Conservation (phyloP, 106 monocot genomes). For the Apostasia ramifera region DNA sequence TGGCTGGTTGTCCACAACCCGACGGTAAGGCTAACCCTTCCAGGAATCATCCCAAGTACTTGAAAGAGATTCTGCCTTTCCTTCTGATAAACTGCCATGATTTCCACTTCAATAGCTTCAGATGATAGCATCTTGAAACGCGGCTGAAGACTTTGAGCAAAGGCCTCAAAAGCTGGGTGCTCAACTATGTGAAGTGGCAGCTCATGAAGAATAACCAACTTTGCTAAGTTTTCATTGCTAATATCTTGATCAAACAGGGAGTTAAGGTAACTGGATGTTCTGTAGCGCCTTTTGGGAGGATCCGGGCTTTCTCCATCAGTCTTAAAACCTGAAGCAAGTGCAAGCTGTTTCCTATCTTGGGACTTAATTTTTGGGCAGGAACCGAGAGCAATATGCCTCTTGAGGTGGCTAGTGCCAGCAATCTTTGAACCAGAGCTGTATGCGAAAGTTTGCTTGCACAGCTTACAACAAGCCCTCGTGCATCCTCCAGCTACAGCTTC, state of each 20-base stretch:
- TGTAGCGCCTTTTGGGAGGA: slow-evolving; percentile 69
- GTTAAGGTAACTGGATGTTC: slow-evolving; percentile 28
- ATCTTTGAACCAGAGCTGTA: slow-evolving; percentile 84
- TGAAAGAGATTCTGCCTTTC: slow-evolving; percentile 61
- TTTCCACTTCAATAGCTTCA: slow-evolving; percentile 45
- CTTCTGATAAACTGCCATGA: slow-evolving; percentile 57
- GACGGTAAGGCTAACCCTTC: slow-evolving; percentile 72
- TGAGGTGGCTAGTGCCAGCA: slow-evolving; percentile 91
- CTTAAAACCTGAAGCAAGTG: slow-evolving; percentile 35
- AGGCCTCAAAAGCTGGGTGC: slow-evolving; percentile 50
- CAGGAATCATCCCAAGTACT: slow-evolving; percentile 40
- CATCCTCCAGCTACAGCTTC: slow-evolving; percentile 56
- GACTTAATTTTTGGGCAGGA: slow-evolving; percentile 75
- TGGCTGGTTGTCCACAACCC: slow-evolving; percentile 81
- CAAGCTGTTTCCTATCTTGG: slow-evolving; percentile 43
- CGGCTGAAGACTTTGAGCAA: slow-evolving; percentile 73
- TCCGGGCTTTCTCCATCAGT: slow-evolving; percentile 31
- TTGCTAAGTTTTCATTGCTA: slow-evolving; percentile 56
- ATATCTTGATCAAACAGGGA: slow-evolving; percentile 66
- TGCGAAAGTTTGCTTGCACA: slow-evolving; percentile 92
- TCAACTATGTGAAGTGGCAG: slow-evolving; percentile 88
- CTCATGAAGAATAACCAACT: slow-evolving; percentile 89
- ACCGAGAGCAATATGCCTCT: slow-evolving; percentile 77
- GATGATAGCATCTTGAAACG: slow-evolving; percentile 57
- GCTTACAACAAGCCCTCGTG: slow-evolving; percentile 77